These are phyloP conservation scores for Tylopilus sp. DNA, from an alignment of 768 basidiomycete genomes.

Conservation along the genomic window DNA sequence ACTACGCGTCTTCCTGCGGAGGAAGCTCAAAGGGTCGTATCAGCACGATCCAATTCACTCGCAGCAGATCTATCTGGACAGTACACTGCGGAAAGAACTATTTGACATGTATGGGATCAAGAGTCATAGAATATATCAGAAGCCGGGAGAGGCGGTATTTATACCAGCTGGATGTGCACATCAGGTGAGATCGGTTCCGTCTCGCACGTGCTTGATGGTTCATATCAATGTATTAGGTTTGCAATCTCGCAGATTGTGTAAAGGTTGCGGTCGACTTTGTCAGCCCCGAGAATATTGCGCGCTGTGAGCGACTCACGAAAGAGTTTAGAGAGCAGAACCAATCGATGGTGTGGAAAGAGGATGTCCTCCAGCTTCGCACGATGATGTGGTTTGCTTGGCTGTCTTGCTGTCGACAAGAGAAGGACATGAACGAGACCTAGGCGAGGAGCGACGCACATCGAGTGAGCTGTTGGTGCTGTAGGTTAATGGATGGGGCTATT, in stretches of 20 bases:
- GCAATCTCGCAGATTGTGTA: constrained; percentile 91
- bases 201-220: not conserved
- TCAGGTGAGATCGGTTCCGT: constrained; percentile 51
- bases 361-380: constrained; percentile 84
- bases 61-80: constrained; percentile 84
- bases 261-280: constrained; percentile 96
- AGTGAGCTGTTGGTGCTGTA: constrained; percentile 18
- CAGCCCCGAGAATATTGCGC: constrained; percentile 84
- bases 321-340: constrained; percentile 92
- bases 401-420: constrained; percentile 55
- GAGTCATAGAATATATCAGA: constrained; percentile 84
- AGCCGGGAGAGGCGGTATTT: constrained; percentile 90
- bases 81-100: constrained; percentile 61
- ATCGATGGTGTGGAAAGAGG: constrained; percentile 88
- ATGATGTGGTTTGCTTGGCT: constrained; percentile 97
- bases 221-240: constrained; percentile 50
- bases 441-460: not conserved
- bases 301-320: constrained; percentile 80
- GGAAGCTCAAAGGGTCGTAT: constrained; percentile 53
- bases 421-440: constrained; percentile 34
- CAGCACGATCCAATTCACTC: constrained; percentile 86
- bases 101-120: constrained; percentile 64
- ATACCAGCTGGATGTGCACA: constrained; percentile 94
- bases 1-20: constrained; percentile 70
- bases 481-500: constrained; percentile 23